A percentile compares a stretch with the other conserved stretches of the same genome.
These are phyloP conservation scores for Talaromyces stipitatus DNA, from an alignment of 495 filamentous ascomycete species.

Conservation along the genomic window DNA sequence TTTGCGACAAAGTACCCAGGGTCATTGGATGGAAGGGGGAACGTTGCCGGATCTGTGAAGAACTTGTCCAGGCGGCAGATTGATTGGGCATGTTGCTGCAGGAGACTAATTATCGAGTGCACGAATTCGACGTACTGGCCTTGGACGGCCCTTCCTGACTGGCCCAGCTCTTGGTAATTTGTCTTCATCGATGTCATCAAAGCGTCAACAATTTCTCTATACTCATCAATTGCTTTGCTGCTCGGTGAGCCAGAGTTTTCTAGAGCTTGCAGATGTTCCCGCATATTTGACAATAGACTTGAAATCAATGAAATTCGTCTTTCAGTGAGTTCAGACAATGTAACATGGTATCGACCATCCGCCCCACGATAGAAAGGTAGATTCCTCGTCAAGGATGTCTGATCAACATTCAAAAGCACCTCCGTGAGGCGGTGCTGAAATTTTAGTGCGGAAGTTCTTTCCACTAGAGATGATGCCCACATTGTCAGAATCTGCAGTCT, in stretches of 20 bases:
- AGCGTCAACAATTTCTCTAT: slow-evolving; percentile 43
- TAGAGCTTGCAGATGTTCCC: slow-evolving; percentile 37
- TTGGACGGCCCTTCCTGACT: slow-evolving; percentile 24
- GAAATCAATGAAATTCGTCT: slow-evolving; percentile 56
- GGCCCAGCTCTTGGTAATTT: slow-evolving; percentile 56
- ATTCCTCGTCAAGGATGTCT: slow-evolving; percentile 44
- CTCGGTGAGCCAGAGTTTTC: slow-evolving; percentile 22
- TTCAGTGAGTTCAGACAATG: slow-evolving; percentile 44
- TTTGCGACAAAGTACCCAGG: slow-evolving; percentile 63
- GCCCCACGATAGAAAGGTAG: slow-evolving; percentile 48
- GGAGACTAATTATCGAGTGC: slow-evolving; percentile 51
- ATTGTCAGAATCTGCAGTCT: slow-evolving; percentile 41
- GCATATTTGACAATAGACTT: slow-evolving; percentile 59
- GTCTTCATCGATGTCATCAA: slow-evolving; percentile 63
- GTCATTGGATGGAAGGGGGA: slow-evolving; percentile 58
- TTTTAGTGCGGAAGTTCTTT: slow-evolving; percentile 57
- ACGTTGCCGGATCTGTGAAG: slow-evolving; percentile 58
- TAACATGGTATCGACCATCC: slow-evolving; percentile 38
- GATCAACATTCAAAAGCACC: slow-evolving; percentile 44
- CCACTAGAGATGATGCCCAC: slow-evolving; percentile 57
- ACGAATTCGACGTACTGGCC: slow-evolving; percentile 63
- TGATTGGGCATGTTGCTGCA: slow-evolving; percentile 59
- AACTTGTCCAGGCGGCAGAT: slow-evolving; percentile 57
- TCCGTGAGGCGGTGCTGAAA: slow-evolving; percentile 58
- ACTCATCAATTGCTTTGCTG: slow-evolving; percentile 39